Conservation (phyloP, 2,329 filamentous ascomycete genomes). For the Hymenoscyphus infarciens region DNA sequence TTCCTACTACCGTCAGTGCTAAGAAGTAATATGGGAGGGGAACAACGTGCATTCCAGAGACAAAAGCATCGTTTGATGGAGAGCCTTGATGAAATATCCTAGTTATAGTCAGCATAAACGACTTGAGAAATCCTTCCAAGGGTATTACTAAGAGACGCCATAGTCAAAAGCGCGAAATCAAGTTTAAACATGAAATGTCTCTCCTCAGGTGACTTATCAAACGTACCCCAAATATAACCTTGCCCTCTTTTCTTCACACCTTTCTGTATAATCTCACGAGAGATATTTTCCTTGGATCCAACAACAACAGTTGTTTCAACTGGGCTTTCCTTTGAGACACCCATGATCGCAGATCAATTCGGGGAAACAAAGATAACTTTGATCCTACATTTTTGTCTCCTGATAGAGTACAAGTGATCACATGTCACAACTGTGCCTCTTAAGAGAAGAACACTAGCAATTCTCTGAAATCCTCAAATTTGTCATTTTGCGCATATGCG, state of each 20-base stretch:
- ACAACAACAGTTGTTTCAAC: background rate
- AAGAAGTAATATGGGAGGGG: background rate
- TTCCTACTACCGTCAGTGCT: background rate
- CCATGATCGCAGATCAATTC: background rate
- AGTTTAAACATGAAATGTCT: background rate
- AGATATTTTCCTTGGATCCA: background rate
- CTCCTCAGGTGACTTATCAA: background rate
- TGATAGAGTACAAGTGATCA: background rate
- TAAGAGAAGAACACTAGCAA: background rate
- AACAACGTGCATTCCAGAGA: background rate
- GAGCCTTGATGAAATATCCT: background rate
- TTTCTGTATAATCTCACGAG: background rate
- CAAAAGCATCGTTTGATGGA: background rate
- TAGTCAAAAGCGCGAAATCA: background rate
- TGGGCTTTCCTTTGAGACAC: background rate
- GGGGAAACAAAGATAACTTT: background rate
- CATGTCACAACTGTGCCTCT: background rate
- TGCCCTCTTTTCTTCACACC: background rate
- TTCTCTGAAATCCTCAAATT: background rate
- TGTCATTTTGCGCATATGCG: background rate
- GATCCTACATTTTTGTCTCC: background rate
- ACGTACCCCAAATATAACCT: background rate
- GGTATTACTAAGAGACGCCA: background rate
- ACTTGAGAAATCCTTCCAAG: background rate
- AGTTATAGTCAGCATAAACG: background rate